Evolutionary conservation across 2,329 filamentous ascomycete species (phyloP).

Genomic region (Bisporella sp.): DNA sequence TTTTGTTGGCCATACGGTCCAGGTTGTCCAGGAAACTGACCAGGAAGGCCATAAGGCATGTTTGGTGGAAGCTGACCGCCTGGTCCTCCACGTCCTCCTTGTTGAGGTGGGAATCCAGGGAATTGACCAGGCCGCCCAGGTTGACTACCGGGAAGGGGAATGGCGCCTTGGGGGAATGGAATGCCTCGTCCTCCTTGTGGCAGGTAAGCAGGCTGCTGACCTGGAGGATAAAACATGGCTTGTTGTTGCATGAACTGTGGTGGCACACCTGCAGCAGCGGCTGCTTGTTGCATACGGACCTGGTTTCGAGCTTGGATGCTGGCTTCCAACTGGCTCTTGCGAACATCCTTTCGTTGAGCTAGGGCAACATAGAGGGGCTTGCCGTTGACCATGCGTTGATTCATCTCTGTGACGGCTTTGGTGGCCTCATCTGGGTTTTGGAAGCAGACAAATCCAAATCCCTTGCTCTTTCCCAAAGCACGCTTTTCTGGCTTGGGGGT

Average conservation of each 20-base stretch:
- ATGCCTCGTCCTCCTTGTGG: slow-evolving; percentile 57
- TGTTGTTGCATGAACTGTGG: slow-evolving; percentile 78
- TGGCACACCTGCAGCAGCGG: slow-evolving; percentile 81
- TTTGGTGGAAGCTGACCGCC: slow-evolving; percentile 76
- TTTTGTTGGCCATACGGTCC: slow-evolving; percentile 69
- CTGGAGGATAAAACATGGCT: slow-evolving; percentile 86
- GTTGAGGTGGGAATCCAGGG: slow-evolving; percentile 74
- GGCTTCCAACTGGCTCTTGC: slow-evolving; percentile 97
- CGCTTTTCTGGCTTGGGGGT: slow-evolving; percentile 50
- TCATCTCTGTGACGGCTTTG: slow-evolving; percentile 99
- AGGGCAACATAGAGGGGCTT: slow-evolving; percentile 98
- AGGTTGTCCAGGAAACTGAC: slow-evolving; percentile 71
- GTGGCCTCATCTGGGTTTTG: slow-evolving; percentile 98
- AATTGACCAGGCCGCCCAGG: slow-evolving; percentile 82
- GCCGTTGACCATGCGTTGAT: slow-evolving; percentile 95
- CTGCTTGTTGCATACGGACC: slow-evolving; percentile 95
- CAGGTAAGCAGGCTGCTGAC: slow-evolving; percentile 67
- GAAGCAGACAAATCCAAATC: slow-evolving; percentile 99
- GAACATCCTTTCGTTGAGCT: slow-evolving; percentile 98
- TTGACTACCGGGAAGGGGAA: slow-evolving; percentile 65
- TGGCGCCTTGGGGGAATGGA: slow-evolving; percentile 54
- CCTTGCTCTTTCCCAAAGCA: slow-evolving; percentile 93
- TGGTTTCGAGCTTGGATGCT: slow-evolving; percentile 99
- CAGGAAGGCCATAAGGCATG: slow-evolving; percentile 70
- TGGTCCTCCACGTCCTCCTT: slow-evolving; percentile 80